Evolutionary conservation across 495 filamentous ascomycete species (phyloP).

Genomic region (Daldinia caldariorum): DNA sequence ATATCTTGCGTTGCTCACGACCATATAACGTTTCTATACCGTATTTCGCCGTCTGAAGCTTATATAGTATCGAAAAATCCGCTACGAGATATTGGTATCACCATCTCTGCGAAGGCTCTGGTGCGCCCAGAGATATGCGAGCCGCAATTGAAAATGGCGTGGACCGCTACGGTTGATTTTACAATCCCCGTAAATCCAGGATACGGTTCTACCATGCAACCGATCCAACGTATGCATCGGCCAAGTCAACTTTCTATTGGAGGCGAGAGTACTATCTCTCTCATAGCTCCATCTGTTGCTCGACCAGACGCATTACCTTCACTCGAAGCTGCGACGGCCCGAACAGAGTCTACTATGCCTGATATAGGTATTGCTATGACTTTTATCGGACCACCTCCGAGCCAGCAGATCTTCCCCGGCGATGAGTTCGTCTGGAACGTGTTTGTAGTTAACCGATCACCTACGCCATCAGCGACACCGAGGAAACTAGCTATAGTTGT

Average conservation of each 20-base stretch:
- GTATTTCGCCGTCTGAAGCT: constrained; percentile 72
- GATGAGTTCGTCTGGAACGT: constrained; percentile 86
- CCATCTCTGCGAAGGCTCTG: constrained; percentile 71
- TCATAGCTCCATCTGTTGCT: constrained; percentile 57
- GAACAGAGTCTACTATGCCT: constrained; percentile 58
- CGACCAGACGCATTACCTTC: constrained; percentile 65
- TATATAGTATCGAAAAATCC: constrained; percentile 65
- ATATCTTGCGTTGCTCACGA: constrained; percentile 80
- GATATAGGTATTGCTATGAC: constrained; percentile 82
- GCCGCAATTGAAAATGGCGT: constrained; percentile 80
- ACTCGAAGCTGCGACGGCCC: constrained; percentile 58
- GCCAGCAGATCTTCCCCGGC: constrained; percentile 65
- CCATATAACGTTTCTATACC: constrained; percentile 86
- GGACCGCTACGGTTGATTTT: constrained; percentile 86
- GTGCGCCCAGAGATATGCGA: constrained; percentile 69
- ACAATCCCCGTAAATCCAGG: constrained; percentile 70
- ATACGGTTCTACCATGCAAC: constrained; percentile 61
- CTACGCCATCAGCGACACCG: constrained; percentile 52
- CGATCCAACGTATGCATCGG: constrained; percentile 73
- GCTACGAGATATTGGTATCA: constrained; percentile 63
- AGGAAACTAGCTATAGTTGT: constrained; percentile 84
- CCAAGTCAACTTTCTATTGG: constrained; percentile 69
- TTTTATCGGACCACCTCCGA: constrained; percentile 64
- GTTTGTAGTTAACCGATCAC: constrained; percentile 83
- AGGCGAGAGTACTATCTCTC: constrained; percentile 55